These are phyloP conservation scores for Phaeosphaeriaceae sp. DNA, from an alignment of 2,329 filamentous ascomycete species.

Conservation along the genomic window DNA sequence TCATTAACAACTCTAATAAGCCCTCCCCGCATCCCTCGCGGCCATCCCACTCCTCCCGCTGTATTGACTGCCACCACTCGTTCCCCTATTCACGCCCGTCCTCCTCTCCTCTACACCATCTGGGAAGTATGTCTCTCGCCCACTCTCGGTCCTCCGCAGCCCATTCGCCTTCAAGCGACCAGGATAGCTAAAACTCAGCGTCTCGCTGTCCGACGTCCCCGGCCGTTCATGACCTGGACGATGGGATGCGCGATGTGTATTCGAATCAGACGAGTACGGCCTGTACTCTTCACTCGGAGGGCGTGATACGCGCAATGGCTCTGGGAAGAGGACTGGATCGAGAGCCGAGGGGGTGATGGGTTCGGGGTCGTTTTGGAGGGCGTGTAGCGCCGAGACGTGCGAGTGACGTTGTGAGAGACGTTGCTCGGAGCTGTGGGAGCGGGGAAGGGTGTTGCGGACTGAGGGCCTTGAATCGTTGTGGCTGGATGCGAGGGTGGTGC, in stretches of 20 bases:
- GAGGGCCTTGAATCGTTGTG: constrained; percentile 2
- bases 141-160: neutral
- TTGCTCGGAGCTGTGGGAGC: neutral
- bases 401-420: neutral
- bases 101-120: neutral
- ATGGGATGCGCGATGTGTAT: neutral
- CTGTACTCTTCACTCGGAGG: neutral
- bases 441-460: neutral
- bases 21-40: constrained; percentile 2
- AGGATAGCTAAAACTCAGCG: constrained; percentile 1
- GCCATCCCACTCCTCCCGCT: neutral
- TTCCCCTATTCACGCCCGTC: neutral
- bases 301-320: constrained; percentile 2
- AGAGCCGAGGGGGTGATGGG: neutral
- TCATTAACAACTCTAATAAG: neutral
- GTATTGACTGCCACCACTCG: neutral
- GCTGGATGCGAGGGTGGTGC: neutral
- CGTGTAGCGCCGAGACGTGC: neutral
- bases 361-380: constrained; percentile 5
- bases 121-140: neutral
- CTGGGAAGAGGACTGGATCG: constrained; percentile 5
- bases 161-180: neutral
- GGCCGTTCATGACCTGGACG: neutral
- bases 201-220: neutral
- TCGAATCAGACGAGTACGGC: neutral